A percentile compares a stretch with the other conserved stretches of the same genome.
These are phyloP conservation scores for Acanthamoeba culbertsoni DNA, from an alignment of 208 protist species.

Conservation along the genomic window DNA sequence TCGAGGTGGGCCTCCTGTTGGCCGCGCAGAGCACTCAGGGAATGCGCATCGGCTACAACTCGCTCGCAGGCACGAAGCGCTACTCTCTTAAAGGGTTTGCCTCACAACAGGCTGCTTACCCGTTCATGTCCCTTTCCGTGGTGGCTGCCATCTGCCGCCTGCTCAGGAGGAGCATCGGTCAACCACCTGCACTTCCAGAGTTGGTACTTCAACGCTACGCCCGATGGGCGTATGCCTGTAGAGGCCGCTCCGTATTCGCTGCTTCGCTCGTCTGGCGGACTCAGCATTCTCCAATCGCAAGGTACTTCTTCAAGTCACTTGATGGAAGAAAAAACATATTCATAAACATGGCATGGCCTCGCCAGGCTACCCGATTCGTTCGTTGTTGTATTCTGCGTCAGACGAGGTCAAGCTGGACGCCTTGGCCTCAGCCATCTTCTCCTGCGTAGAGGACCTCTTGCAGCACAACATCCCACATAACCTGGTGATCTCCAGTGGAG, in stretches of 20 bases:
- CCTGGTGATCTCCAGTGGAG: background rate
- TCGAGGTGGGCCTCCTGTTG: background rate
- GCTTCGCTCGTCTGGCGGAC: background rate
- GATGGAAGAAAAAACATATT: background rate
- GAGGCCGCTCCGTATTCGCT: background rate
- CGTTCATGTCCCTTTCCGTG: background rate
- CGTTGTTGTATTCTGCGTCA: background rate
- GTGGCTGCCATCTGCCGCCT: background rate
- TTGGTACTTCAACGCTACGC: conserved; percentile 6
- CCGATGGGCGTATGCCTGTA: background rate
- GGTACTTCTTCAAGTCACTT: background rate
- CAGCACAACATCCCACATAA: conserved; percentile 10
- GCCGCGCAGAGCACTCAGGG: background rate
- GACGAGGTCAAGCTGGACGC: background rate
- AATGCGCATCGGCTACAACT: background rate
- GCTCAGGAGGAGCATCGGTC: background rate
- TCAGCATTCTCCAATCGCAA: background rate
- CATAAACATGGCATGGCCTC: background rate
- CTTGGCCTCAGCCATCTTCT: background rate
- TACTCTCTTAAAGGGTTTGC: background rate
- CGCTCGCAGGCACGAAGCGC: background rate
- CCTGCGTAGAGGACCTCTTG: background rate
- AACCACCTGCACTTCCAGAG: conserved; percentile 50
- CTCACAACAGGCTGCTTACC: background rate
- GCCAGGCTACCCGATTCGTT: background rate